A percentile compares a stretch with the other conserved stretches of the same genome.
Conservation (phyloP, 164 flowering plant species). For the Sedum album region DNA sequence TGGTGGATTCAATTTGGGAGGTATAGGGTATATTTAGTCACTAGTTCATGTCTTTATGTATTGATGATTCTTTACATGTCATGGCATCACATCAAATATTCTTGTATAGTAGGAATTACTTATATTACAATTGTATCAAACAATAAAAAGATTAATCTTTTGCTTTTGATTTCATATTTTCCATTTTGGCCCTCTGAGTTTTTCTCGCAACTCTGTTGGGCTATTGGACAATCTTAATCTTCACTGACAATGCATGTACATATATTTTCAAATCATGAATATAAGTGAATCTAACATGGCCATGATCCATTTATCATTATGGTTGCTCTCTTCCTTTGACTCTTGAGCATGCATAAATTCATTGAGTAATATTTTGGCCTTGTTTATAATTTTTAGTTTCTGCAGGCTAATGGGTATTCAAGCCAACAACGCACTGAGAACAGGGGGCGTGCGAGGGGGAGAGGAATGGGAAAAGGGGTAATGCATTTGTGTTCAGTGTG, state of each 20-base stretch:
- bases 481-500: neutral
- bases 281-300: neutral
- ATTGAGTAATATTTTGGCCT: neutral
- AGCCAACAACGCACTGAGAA: conserved; percentile 26
- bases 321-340: neutral
- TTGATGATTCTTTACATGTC: too few relatives aligned
- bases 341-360: neutral
- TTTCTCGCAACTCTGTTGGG: neutral
- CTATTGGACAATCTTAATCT: neutral
- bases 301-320: neutral
- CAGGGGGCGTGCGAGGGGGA: conserved; percentile 35
- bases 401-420: conserved; percentile 51
- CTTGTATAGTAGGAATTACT: neutral
- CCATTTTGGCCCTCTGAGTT: neutral
- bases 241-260: neutral
- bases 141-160: neutral
- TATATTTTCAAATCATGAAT: neutral
- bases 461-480: conserved; percentile 45
- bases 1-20: neutral
- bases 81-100: neutral
- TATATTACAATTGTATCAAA: neutral
- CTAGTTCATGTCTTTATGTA: neutral
- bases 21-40: neutral
- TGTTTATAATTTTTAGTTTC: neutral
- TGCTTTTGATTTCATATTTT: neutral